A percentile compares a stretch with the other conserved stretches of the same genome.
Conservation (phyloP, 192 early-diverging fungal species). For the Coemansia sp. region DNA sequence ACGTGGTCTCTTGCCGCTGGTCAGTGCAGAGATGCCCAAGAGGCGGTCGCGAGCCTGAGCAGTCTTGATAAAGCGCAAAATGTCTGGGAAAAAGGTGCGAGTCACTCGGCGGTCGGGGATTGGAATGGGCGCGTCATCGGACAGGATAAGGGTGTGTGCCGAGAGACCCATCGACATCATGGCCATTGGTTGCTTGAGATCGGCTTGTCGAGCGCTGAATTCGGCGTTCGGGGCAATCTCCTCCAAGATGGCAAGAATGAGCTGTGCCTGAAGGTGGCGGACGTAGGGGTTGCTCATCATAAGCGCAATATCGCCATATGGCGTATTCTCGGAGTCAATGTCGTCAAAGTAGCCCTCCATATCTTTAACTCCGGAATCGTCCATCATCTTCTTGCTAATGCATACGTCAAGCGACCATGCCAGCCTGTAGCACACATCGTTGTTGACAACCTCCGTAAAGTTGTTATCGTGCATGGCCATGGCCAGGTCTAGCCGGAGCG, state of each 20-base stretch:
- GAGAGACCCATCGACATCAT: constrained; percentile 41
- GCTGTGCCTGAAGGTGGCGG: constrained; percentile 36
- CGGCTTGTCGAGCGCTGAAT: constrained; percentile 20
- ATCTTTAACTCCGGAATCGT: constrained; percentile 25
- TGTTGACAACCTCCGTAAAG: constrained; percentile 15
- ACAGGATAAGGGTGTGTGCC: constrained; percentile 17
- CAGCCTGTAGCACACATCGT: constrained; percentile 39
- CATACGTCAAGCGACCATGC: constrained; percentile 45
- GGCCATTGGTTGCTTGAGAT: constrained; percentile 24
- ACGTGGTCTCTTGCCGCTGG: constrained; percentile 6
- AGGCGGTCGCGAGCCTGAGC: constrained; percentile 18
- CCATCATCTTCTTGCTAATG: constrained; percentile 34
- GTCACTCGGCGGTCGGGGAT: constrained; percentile 10
- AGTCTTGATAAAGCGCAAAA: constrained; percentile 18
- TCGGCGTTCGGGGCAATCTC: constrained; percentile 31
- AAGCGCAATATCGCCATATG: constrained; percentile 48
- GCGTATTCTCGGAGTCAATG: constrained; percentile 20
- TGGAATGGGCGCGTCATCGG: constrained; percentile 21
- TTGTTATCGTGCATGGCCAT: constrained; percentile 40
- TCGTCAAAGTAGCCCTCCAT: constrained; percentile 41
- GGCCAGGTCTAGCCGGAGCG: constrained; percentile 39
- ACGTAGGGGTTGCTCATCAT: constrained; percentile 46
- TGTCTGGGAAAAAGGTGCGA: constrained; percentile 21
- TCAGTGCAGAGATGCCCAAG: not conserved
- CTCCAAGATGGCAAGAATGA: constrained; percentile 33